phyloP scores from a whole-genome alignment of 2,329 filamentous ascomycete genomes.

The Phoma sp. region DNA sequence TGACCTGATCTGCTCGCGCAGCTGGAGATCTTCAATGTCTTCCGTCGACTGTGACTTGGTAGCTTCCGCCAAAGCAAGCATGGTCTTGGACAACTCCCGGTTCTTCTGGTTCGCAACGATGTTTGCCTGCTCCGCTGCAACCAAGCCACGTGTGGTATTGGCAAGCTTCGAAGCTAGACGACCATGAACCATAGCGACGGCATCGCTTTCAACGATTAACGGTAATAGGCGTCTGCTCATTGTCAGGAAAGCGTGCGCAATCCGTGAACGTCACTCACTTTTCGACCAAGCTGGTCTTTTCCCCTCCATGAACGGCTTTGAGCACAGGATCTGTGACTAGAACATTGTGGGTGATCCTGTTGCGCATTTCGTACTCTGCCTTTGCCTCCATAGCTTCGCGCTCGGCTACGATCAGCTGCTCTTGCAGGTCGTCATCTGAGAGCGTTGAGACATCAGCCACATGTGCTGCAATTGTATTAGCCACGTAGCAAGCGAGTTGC shows the following conservation, averaged over 20 bases:
- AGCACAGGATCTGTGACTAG: conserved; percentile 77
- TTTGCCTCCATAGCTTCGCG: conserved; percentile 72
- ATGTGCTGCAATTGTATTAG: conserved; percentile 35
- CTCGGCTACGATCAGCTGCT: conserved; percentile 62
- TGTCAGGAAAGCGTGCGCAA: conserved; percentile 13
- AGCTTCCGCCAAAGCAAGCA: conserved; percentile 68
- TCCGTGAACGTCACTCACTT: conserved; percentile 57
- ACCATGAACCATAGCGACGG: conserved; percentile 68
- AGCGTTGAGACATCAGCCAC: conserved; percentile 44
- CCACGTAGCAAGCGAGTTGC: not conserved
- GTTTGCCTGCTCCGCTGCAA: conserved; percentile 64
- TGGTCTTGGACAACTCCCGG: conserved; percentile 64
- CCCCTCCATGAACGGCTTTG: conserved; percentile 75
- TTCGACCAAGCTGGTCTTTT: conserved; percentile 69
- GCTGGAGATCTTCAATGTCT: conserved; percentile 60
- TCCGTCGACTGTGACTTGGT: conserved; percentile 61
- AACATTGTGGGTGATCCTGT: conserved; percentile 71
- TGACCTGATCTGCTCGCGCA: conserved; percentile 62
- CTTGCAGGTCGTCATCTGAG: conserved; percentile 60
- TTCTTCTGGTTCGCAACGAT: conserved; percentile 66
- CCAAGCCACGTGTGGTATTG: conserved; percentile 60
- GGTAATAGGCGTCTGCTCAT: conserved; percentile 67
- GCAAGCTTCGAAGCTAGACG: conserved; percentile 63
- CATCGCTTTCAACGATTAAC: conserved; percentile 70
- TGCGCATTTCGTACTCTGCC: conserved; percentile 72